phyloP scores from a whole-genome alignment of 2,329 filamentous ascomycete genomes.

The Tricladium varicosporioides region DNA sequence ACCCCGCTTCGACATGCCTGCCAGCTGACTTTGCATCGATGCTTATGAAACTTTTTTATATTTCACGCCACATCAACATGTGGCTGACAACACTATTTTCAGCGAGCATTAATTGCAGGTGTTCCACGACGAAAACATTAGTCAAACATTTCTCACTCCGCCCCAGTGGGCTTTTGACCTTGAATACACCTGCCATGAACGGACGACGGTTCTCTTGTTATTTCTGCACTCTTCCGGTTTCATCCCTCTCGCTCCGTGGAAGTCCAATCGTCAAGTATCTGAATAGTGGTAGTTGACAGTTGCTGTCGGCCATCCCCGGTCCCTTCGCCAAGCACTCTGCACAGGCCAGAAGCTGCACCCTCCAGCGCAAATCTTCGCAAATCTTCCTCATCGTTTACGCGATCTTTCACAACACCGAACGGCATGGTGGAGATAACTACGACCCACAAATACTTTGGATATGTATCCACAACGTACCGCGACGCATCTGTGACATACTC shows the following conservation, averaged over 20 bases:
- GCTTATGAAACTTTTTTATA: not conserved
- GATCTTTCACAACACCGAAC: not conserved
- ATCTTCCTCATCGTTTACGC: too few species aligned
- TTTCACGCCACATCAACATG: not conserved
- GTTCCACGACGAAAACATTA: too few species aligned
- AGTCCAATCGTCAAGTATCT: too few species aligned
- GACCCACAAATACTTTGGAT: not conserved
- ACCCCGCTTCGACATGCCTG: not conserved
- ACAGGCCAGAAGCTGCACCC: not conserved
- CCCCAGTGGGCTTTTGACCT: too few species aligned
- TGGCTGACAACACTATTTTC: not conserved
- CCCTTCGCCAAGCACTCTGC: not conserved
- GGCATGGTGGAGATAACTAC: not conserved
- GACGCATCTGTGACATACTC: not conserved
- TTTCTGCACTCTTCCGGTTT: not conserved
- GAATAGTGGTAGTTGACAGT: too few species aligned
- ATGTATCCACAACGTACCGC: not conserved
- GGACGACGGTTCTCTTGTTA: not conserved
- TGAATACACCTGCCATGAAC: too few species aligned
- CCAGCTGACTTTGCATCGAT: not conserved
- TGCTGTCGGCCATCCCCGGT: not conserved
- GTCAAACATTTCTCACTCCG: too few species aligned
- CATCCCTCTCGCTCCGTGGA: too few species aligned
- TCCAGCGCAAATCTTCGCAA: not conserved
- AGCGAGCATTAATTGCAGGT: not conserved